These are phyloP conservation scores for Scedosporium minutisporum DNA, from an alignment of 2,329 filamentous ascomycete species.

Conservation along the genomic window DNA sequence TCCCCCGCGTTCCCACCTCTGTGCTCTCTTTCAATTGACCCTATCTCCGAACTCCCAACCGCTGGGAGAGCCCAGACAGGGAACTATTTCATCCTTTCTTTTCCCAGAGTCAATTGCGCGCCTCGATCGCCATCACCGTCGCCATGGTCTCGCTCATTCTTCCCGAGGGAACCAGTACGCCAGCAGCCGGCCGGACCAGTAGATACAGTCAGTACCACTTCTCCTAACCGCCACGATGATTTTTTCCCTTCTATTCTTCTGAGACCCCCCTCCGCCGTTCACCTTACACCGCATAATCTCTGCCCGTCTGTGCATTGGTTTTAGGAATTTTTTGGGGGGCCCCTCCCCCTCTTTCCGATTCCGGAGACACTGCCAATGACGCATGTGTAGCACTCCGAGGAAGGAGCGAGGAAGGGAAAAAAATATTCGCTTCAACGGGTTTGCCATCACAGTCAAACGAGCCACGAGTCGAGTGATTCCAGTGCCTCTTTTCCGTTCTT, in stretches of 20 bases:
- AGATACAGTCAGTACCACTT: not conserved
- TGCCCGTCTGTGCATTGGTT: not conserved
- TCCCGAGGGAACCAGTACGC: not conserved
- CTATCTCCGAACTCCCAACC: not conserved
- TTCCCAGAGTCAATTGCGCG: conserved; percentile 1
- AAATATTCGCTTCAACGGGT: conserved; percentile 6
- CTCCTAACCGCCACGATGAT: not conserved
- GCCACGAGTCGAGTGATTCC: conserved; percentile 5
- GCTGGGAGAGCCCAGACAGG: not conserved
- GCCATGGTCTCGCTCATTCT: not conserved
- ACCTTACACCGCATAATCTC: not conserved
- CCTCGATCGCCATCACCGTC: not conserved
- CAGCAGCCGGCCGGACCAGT: not conserved
- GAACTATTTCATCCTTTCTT: not conserved
- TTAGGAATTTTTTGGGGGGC: not conserved
- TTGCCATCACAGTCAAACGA: conserved; percentile 9
- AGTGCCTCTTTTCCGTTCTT: not conserved
- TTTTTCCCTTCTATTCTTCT: not conserved
- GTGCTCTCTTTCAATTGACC: not conserved
- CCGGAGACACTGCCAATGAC: conserved; percentile 3
- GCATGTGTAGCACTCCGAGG: conserved; percentile 2
- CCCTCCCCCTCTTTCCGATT: conserved; percentile 7
- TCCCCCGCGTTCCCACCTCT: not conserved
- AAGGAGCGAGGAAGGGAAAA: conserved; percentile 13
- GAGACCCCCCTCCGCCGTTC: not conserved